Base-by-base conservation (phyloP, 2,329 filamentous ascomycete genomes). In the Beauveria sp. region DNA sequence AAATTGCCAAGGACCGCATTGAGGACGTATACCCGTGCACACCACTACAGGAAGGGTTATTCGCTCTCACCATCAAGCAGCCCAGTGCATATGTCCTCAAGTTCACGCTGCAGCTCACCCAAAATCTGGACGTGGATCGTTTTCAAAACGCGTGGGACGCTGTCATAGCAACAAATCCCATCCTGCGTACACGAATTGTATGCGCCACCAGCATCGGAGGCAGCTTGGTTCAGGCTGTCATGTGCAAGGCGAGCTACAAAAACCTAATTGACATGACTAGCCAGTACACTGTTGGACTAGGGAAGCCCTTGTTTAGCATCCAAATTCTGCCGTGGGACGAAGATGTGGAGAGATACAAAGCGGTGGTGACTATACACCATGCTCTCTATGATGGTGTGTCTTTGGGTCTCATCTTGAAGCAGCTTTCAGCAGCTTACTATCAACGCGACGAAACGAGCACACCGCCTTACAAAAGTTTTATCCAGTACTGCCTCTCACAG, bases 361-460 rank as follows among this genome's bases (percentile, higher is more conserved):
- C 55, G 12, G n/a, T 38, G 5, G n/a, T 60, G 73, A 75, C 72
- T 0, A 61, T 75, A 10, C 75, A 77, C 52, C 76, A 78, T 62
- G 68, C 72, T 0, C 65, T 76, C 2, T 77, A 77, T 45, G 76
- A 78, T 61, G 76, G 74, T 16, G 64, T 66, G 63, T 70, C 69
- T 3, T 66, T 70, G 61, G 67, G 71, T 3, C 40, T 72, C 28
- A 65, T 75, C 5, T 56, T 74, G 16, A 58, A 68, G 34, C 65
- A 68, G 49, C 66, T 73, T 28, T 66, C 65, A 14, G 64, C 64
- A 18, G 67, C 67, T 10, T 67, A 66, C 24, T 50, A 43, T 20
- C 24, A 66, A 20, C 46, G 58, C 6, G 6, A 50, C 9, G 38
- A 46, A 1, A 57, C 60, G 8, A 24, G 14, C 8, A 10, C 40